Conservation (phyloP, 1,284 basidiomycete genomes). For the Cerioporus squamosus region DNA sequence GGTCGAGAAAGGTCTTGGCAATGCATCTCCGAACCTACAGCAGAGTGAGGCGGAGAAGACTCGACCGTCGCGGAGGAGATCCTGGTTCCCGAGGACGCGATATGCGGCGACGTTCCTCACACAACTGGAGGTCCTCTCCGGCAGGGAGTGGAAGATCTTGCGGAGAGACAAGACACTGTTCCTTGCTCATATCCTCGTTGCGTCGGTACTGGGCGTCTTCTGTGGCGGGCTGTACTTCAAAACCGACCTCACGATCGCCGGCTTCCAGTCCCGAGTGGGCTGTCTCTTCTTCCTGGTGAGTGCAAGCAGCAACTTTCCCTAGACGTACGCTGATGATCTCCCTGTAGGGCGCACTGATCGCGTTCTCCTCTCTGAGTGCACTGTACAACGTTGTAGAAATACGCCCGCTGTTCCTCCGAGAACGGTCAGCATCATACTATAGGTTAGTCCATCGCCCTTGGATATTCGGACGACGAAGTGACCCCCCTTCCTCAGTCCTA, state of each 20-base stretch:
- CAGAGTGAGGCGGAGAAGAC: not conserved
- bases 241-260: slow-evolving; percentile 80
- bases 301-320: slow-evolving; percentile 6
- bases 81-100: slow-evolving; percentile 19
- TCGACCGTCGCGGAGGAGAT: not conserved
- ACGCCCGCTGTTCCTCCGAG: slow-evolving; percentile 84
- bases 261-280: slow-evolving; percentile 92
- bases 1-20: slow-evolving; percentile 18
- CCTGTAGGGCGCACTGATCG: slow-evolving; percentile 76
- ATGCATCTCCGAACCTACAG: not conserved
- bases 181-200: slow-evolving; percentile 73
- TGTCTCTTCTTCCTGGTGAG: slow-evolving; percentile 87
- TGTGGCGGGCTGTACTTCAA: slow-evolving; percentile 87
- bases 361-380: slow-evolving; percentile 87
- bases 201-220: slow-evolving; percentile 79
- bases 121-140: slow-evolving; percentile 79
- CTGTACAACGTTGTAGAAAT: slow-evolving; percentile 85
- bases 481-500: slow-evolving; percentile 56
- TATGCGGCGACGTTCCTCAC: slow-evolving; percentile 84
- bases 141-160: slow-evolving; percentile 84
- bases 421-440: slow-evolving; percentile 82
- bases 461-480: not conserved
- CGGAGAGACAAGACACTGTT: slow-evolving; percentile 83
- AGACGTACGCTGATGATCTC: not conserved
- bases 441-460: slow-evolving; percentile 47